These are phyloP conservation scores for Erodium texanum DNA, from an alignment of 441 rosid species.

Conservation along the genomic window DNA sequence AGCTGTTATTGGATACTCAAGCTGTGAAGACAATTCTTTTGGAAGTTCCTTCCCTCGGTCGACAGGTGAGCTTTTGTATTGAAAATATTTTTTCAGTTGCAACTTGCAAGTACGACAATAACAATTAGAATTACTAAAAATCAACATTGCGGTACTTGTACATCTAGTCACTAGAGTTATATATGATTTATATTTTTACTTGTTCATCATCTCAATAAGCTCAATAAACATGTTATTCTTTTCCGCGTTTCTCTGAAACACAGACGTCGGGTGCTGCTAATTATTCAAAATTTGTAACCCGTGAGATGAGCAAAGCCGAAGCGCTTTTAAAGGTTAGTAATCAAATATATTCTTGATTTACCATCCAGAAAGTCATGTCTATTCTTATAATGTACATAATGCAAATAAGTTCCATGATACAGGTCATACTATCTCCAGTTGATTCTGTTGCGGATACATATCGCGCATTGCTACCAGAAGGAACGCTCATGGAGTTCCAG, in stretches of 20 bases:
- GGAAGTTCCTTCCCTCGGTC: slow-evolving; percentile 87
- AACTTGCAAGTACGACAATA: background rate
- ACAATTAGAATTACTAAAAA: no score
- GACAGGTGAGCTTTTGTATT: slow-evolving; percentile 48
- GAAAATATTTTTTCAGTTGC: background rate
- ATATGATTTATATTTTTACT: no score
- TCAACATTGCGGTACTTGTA: no score
- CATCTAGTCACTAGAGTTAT: no score
- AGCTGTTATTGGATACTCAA: slow-evolving; percentile 98
- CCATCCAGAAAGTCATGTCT: slow-evolving; percentile 1
- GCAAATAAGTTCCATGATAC: slow-evolving; percentile 12
- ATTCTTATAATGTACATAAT: background rate
- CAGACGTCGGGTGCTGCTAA: slow-evolving; percentile 82
- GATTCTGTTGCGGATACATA: slow-evolving; percentile 99
- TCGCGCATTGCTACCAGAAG: slow-evolving; percentile 93
- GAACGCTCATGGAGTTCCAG: slow-evolving; percentile 97
- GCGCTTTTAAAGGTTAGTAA: slow-evolving; percentile 80
- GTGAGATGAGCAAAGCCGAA: slow-evolving; percentile 99
- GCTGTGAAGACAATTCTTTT: slow-evolving; percentile 93
- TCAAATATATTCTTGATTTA: slow-evolving; percentile 8
- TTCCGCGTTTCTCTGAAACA: slow-evolving; percentile 22
- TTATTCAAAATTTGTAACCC: slow-evolving; percentile 88
- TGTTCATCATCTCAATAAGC: background rate
- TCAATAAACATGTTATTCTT: background rate
- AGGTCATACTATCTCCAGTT: slow-evolving; percentile 91